phyloP scores from a whole-genome alignment of 768 basidiomycete genomes.

The Auriscalpium orientale region DNA sequence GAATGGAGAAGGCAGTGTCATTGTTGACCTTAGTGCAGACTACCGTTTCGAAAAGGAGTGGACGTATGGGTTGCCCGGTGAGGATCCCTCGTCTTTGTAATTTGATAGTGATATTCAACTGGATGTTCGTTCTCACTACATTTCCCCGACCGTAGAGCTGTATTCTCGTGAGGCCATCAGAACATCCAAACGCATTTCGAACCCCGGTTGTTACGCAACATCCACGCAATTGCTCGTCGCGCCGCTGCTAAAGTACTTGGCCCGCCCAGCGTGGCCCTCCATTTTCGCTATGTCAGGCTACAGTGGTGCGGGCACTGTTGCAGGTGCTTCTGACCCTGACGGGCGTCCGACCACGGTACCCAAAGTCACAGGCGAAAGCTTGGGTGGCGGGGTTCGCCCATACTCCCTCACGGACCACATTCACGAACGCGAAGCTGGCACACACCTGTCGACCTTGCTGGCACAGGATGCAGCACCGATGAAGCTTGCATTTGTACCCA shows the following conservation, averaged over 20 bases:
- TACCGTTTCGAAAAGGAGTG: conserved; percentile 91
- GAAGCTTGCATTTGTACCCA: conserved; percentile 79
- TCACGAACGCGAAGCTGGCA: conserved; percentile 92
- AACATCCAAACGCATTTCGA: conserved; percentile 78
- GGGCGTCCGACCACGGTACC: conserved; percentile 70
- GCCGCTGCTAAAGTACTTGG: conserved; percentile 71
- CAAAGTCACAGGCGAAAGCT: conserved; percentile 72
- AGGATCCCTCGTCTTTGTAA: conserved; percentile 44
- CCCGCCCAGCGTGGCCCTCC: conserved; percentile 56
- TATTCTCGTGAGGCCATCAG: conserved; percentile 71
- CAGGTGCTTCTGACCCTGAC: conserved; percentile 51
- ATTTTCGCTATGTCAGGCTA: conserved; percentile 93
- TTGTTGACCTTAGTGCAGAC: conserved; percentile 92
- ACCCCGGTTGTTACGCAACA: conserved; percentile 97
- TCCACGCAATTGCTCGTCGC: conserved; percentile 88
- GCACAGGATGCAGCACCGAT: conserved; percentile 26
- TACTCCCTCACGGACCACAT: conserved; percentile 96
- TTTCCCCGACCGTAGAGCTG: conserved; percentile 50
- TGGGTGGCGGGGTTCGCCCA: conserved; percentile 69
- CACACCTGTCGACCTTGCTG: conserved; percentile 67
- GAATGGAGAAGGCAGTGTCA: conserved; percentile 52
- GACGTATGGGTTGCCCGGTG: conserved; percentile 99
- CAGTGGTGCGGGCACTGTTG: conserved; percentile 88
- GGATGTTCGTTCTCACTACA: conserved; percentile 22
- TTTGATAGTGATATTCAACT: conserved; percentile 24